Conservation (phyloP, 1,139 yeast genomes). For the Yamadazyma triangularis region DNA sequence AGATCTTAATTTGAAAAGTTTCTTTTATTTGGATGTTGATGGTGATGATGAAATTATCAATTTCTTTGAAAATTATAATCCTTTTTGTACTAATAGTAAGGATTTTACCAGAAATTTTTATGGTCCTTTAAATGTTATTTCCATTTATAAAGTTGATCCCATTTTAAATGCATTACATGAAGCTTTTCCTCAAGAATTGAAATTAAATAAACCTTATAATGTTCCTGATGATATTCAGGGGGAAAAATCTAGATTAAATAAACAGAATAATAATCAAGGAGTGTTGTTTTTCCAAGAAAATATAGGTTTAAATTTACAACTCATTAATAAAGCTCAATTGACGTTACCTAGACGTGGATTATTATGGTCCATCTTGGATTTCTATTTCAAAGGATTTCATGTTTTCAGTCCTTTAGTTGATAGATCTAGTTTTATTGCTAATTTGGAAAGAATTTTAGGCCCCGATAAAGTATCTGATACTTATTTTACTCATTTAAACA, state of each 20-base stretch:
- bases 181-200: background rate
- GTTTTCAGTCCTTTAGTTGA: constrained; percentile 47
- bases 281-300: background rate
- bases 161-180: background rate
- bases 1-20: no score
- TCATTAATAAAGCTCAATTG: background rate
- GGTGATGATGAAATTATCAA: no score
- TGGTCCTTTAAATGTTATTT: background rate
- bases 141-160: background rate
- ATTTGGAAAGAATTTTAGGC: no score
- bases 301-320: background rate
- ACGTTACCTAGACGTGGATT: background rate
- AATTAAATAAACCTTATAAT: no score
- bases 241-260: background rate
- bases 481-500: no score
- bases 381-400: constrained; percentile 42
- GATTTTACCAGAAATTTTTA: no score
- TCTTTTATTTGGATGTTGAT: no score
- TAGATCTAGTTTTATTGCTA: no score
- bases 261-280: background rate
- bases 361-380: constrained; percentile 45
- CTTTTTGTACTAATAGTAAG: no score
- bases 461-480: no score
- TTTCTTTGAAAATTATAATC: no score
- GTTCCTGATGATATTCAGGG: no score